These are phyloP conservation scores for Coniochaeta prunicola DNA, from an alignment of 2,329 filamentous ascomycete genomes.

Conservation along the genomic window DNA sequence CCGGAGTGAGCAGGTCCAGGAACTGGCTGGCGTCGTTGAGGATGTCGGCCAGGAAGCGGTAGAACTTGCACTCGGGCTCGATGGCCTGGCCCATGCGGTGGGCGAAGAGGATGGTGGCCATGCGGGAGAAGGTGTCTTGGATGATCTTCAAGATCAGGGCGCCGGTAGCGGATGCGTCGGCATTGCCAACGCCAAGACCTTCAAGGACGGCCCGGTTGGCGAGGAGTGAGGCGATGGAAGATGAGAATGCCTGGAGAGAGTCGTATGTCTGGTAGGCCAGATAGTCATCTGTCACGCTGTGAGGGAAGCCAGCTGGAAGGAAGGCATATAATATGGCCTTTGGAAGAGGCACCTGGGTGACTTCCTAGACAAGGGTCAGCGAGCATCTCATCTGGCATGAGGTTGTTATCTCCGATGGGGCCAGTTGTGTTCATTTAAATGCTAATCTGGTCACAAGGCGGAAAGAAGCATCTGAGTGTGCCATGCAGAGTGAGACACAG, in stretches of 20 bases:
- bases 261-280: conserved; percentile 64
- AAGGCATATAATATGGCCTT: conserved; percentile 60
- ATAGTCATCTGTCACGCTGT: conserved; percentile 82
- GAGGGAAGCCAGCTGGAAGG: conserved; percentile 79
- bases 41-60: conserved; percentile 77
- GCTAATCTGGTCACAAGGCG: background rate
- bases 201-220: conserved; percentile 78
- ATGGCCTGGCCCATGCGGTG: conserved; percentile 74
- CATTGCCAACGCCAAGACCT: conserved; percentile 74
- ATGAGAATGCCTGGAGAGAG: conserved; percentile 78
- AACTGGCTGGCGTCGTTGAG: conserved; percentile 85
- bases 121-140: conserved; percentile 71
- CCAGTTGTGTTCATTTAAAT: too few species aligned
- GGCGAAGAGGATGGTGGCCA: conserved; percentile 83
- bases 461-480: background rate
- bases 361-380: conserved; percentile 17
- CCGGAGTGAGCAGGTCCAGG: conserved; percentile 75
- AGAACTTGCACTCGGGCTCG: conserved; percentile 86
- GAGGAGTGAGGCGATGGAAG: conserved; percentile 71
- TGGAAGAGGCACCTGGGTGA: conserved; percentile 24
- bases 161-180: conserved; percentile 68
- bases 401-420: too few species aligned
- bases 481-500: background rate
- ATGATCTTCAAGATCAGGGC: conserved; percentile 77
- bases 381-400: background rate